Evolutionary conservation across 352 stramenopile species (phyloP).

Genomic region (Aphanomyces euteiches): DNA sequence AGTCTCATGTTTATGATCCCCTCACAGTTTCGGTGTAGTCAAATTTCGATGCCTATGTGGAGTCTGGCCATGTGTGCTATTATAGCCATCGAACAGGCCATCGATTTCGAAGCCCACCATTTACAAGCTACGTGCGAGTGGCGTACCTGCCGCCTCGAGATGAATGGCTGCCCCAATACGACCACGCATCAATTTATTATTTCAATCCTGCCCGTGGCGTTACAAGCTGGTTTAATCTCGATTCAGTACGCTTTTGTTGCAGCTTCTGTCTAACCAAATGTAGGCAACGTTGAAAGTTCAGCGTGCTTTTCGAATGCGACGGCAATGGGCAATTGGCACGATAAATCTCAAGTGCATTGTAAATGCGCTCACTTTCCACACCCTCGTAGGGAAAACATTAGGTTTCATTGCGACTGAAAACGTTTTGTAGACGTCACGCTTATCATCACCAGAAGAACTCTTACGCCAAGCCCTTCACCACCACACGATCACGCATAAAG

Average conservation of each 20-base stretch:
- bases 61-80: not conserved
- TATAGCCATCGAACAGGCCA: not conserved
- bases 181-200: constrained; percentile 6
- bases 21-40: not conserved
- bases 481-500: constrained; percentile 14
- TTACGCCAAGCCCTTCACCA: constrained; percentile 15
- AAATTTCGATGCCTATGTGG: not conserved
- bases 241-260: not conserved
- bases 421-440: not conserved
- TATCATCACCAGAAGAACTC: not conserved
- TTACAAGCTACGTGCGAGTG: not conserved
- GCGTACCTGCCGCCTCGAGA: not conserved
- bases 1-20: not conserved
- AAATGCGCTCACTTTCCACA: constrained; percentile 11
- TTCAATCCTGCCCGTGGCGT: constrained; percentile 17
- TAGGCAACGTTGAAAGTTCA: constrained; percentile 20
- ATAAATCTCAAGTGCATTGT: not conserved
- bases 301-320: not conserved
- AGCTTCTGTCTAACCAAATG: too few species aligned
- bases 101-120: not conserved
- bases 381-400: too few species aligned
- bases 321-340: not conserved
- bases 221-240: constrained; percentile 22
- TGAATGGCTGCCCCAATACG: constrained; percentile 17
- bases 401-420: not conserved